Conservation (phyloP, 1,284 basidiomycete species). For the Moniliella sp. region DNA sequence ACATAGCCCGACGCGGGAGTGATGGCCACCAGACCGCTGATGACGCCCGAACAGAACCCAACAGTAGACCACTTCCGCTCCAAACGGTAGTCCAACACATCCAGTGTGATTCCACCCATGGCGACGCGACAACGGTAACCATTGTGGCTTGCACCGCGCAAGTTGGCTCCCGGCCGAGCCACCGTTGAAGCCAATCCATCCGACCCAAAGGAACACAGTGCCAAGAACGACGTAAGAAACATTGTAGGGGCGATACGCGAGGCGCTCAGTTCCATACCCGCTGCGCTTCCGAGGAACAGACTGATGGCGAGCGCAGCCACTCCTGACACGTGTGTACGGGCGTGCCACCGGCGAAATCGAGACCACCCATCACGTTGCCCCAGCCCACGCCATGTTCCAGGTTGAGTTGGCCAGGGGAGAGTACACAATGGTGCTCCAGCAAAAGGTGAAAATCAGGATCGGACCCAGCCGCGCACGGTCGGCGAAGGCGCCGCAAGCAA, state of each 20-base stretch:
- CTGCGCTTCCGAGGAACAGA: constrained; percentile 34
- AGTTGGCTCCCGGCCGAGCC: constrained; percentile 35
- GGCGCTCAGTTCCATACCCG: constrained; percentile 35
- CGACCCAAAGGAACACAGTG: constrained; percentile 36
- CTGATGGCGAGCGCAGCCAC: constrained; percentile 30
- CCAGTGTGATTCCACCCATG: constrained; percentile 39
- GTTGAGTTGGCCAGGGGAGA: constrained; percentile 29
- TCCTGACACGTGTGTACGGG: constrained; percentile 36
- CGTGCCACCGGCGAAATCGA: constrained; percentile 36
- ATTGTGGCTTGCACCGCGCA: constrained; percentile 36
- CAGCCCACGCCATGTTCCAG: constrained; percentile 15
- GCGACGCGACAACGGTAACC: constrained; percentile 49
- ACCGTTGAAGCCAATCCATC: constrained; percentile 34
- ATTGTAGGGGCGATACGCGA: constrained; percentile 36
- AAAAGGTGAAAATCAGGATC: constrained; percentile 56
- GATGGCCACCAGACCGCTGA: constrained; percentile 39
- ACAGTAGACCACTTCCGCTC: constrained; percentile 42
- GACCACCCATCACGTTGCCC: constrained; percentile 27
- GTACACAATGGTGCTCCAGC: constrained; percentile 81
- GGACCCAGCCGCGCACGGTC: constrained; percentile 74
- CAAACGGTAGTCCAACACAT: constrained; percentile 35
- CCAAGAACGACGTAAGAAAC: constrained; percentile 35
- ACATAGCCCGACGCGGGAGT: constrained; percentile 52
- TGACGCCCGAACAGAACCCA: constrained; percentile 69
- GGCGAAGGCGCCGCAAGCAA: constrained; percentile 73